Conservation (phyloP, 192 early-diverging fungal genomes). For the Haplosporangium gracile region DNA sequence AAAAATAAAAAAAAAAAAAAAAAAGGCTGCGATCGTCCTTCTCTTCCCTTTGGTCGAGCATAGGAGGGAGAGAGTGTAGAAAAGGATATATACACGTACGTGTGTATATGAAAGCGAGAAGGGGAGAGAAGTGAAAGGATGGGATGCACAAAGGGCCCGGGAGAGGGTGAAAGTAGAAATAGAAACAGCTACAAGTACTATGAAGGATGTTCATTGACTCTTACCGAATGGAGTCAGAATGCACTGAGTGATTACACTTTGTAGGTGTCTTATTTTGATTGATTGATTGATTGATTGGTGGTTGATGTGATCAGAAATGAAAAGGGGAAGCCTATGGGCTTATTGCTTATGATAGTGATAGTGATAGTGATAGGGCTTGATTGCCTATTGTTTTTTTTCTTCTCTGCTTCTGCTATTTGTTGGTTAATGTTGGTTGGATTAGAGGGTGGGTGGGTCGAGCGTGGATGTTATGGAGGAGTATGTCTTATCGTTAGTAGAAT, state of each 20-base stretch:
- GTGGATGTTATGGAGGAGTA: background rate
- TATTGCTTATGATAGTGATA: background rate
- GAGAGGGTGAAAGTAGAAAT: background rate
- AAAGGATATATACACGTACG: background rate
- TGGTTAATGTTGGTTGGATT: background rate
- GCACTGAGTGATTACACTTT: background rate
- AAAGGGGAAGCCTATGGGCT: background rate
- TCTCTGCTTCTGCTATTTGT: background rate
- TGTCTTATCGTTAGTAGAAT: conserved; percentile 1
- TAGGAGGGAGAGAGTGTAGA: background rate
- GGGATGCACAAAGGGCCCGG: background rate
- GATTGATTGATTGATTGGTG: background rate
- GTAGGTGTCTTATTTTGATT: background rate
- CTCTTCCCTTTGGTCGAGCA: background rate
- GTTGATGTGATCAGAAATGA: background rate
- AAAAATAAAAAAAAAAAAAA: too few species aligned
- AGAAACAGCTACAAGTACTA: background rate
- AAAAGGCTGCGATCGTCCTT: background rate
- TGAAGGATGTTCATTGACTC: background rate
- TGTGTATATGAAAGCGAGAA: background rate
- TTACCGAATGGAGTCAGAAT: background rate
- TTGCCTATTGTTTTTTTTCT: background rate
- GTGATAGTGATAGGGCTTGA: background rate
- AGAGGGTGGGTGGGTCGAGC: background rate
- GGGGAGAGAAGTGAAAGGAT: background rate